Conservation (phyloP, 2,329 filamentous ascomycete species). For the Calonectria pseudoreteaudii region DNA sequence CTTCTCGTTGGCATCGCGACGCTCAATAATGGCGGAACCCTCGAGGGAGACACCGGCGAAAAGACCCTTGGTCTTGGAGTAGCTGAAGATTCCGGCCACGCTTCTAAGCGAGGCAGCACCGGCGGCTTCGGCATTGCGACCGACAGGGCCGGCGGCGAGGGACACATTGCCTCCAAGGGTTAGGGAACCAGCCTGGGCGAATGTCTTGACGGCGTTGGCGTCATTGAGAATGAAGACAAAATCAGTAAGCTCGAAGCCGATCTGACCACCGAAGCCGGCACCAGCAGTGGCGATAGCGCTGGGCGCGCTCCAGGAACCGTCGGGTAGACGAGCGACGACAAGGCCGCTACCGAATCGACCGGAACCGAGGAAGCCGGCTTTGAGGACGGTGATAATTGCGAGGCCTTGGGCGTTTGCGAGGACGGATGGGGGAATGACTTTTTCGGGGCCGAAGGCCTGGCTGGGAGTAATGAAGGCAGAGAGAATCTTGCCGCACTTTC, state of each 20-base stretch:
- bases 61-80: constrained; percentile 97
- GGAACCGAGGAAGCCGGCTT: constrained; percentile 87
- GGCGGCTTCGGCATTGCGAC: constrained; percentile 94
- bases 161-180: constrained; percentile 97
- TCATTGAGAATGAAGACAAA: constrained; percentile 99
- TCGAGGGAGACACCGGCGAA: constrained; percentile 97
- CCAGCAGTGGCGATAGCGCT: constrained; percentile 85
- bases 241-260: constrained; percentile 88
- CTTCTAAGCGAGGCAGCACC: constrained; percentile 91
- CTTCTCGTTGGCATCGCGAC: constrained; percentile 96
- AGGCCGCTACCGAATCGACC: constrained; percentile 85
- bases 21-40: constrained; percentile 91
- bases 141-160: constrained; percentile 92
- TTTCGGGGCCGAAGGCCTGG: constrained; percentile 95
- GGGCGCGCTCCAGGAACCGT: constrained; percentile 85
- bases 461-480: constrained; percentile 93
- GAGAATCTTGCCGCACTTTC: constrained; percentile 96
- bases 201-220: constrained; percentile 86
- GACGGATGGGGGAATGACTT: constrained; percentile 92
- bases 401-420: constrained; percentile 93
- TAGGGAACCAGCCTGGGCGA: constrained; percentile 90
- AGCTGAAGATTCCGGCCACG: constrained; percentile 93
- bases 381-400: constrained; percentile 87
- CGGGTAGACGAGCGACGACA: constrained; percentile 81
- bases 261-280: constrained; percentile 86